phyloP scores from a whole-genome alignment of 345 rosid species.

The Citrus cavaleriei region DNA sequence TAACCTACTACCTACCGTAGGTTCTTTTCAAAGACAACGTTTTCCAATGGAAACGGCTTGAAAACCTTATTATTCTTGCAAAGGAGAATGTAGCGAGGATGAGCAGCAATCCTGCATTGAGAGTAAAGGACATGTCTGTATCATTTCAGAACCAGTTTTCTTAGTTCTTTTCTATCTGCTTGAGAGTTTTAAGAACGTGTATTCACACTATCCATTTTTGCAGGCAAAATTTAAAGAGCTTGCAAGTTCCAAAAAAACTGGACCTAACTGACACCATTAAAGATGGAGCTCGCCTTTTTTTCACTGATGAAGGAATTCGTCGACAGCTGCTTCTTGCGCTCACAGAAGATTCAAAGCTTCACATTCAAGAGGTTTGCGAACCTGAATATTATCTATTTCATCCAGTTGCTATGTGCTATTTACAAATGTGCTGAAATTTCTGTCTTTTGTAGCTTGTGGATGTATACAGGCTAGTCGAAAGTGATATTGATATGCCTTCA shows the following conservation, averaged over 20 bases:
- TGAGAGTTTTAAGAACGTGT: neutral
- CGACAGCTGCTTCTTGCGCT: slow-evolving; percentile 88
- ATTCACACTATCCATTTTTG: neutral
- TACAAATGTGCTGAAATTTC: slow-evolving; percentile 12
- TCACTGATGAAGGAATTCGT: slow-evolving; percentile 79
- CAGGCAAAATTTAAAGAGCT: slow-evolving; percentile 46
- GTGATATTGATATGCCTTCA: slow-evolving; percentile 68
- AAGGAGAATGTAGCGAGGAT: slow-evolving; percentile 90
- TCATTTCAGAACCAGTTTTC: slow-evolving; percentile 4
- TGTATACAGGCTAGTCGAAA: slow-evolving; percentile 83
- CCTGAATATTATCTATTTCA: neutral
- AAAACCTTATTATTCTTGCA: slow-evolving; percentile 86
- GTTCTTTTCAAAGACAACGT: slow-evolving; percentile 84
- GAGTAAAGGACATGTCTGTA: slow-evolving; percentile 50
- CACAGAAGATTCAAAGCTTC: slow-evolving; percentile 96
- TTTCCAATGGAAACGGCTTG: slow-evolving; percentile 95
- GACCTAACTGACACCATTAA: slow-evolving; percentile 86
- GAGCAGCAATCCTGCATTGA: slow-evolving; percentile 88
- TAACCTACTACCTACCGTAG: slow-evolving; percentile 28
- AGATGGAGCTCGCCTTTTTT: slow-evolving; percentile 92
- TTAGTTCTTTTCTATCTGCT: slow-evolving; percentile 5
- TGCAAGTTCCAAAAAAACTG: slow-evolving; percentile 49
- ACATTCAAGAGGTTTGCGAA: slow-evolving; percentile 70
- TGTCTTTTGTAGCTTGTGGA: slow-evolving; percentile 65
- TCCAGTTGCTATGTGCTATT: neutral